Evolutionary conservation across 345 rosid species (phyloP).

Genomic region (Hibiscus syriacus): DNA sequence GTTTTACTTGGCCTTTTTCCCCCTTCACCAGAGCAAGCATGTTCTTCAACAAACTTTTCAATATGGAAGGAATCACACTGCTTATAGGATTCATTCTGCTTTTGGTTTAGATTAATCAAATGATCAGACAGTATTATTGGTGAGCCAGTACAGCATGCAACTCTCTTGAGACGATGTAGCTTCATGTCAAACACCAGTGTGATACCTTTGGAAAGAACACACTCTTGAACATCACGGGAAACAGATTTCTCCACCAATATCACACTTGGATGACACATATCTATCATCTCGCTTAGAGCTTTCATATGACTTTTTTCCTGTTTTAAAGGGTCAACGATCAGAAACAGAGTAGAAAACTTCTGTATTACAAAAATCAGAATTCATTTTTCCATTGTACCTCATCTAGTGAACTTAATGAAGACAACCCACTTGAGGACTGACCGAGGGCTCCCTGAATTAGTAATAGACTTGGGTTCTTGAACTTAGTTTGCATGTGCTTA

Average conservation of each 20-base stretch:
- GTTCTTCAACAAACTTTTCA: constrained; percentile 82
- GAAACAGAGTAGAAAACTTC: constrained; percentile 3
- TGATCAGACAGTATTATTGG: constrained; percentile 51
- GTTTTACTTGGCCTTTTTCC: constrained; percentile 81
- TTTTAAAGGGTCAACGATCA: constrained; percentile 18
- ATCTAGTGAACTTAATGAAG: constrained; percentile 63
- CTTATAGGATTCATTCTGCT: constrained; percentile 61
- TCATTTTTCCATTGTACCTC: constrained; percentile 34
- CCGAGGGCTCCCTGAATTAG: constrained; percentile 69
- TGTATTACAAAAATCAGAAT: background rate
- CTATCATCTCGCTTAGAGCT: constrained; percentile 56
- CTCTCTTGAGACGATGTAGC: constrained; percentile 78
- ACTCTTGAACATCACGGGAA: constrained; percentile 74
- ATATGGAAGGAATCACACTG: constrained; percentile 74
- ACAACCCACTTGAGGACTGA: constrained; percentile 62
- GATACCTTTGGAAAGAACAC: constrained; percentile 57
- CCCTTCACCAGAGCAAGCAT: constrained; percentile 51
- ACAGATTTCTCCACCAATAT: constrained; percentile 87
- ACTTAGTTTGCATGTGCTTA: constrained; percentile 86
- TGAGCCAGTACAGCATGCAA: constrained; percentile 77
- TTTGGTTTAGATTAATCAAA: constrained; percentile 48
- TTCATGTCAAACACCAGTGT: constrained; percentile 88
- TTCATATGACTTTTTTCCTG: constrained; percentile 61
- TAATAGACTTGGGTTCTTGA: constrained; percentile 68
- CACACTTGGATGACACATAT: constrained; percentile 58